Evolutionary conservation across 352 stramenopile genomes (phyloP), one percentile per base, ranked within the genome.

Genomic region (Globisporangium paroecandrum): DNA sequence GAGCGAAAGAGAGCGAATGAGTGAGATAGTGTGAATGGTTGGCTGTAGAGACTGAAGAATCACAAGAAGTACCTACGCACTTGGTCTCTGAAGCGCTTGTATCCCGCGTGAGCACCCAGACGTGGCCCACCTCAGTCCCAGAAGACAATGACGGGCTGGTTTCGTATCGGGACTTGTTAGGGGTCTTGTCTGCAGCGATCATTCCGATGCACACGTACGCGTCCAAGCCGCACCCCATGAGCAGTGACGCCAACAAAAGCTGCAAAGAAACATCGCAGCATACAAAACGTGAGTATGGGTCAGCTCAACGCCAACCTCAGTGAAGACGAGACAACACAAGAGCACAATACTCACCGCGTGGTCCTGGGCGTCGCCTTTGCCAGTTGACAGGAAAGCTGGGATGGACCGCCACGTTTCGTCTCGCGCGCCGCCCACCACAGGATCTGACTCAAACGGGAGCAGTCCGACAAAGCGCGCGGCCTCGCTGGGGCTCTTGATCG

Each of bases 161-260:
- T 29, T 61, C 25, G 72, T 61, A 1, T 66, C 72, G 9, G 66
- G 25, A 22, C 61, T 68, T 46, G 47, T 20, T 29, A 20, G 38
- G 62, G 66, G 54, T 77, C 56, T 76, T 81, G 32, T 65, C 69
- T 1, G 73, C 68, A 24, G 75, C 78, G n/a, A 93, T 78, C 5
- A 76, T 93, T 7, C 90, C 89, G n/a, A 97, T 88, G 56, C 84
- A 93, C 13, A 97, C 85, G 70, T 85, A 97, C 2, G 89, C 89
- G 58, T 96, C 84, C 2, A 98, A 71, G 0, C 91, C 91, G 66
- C 91, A 98, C 20, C 93, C 90, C 5, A 97, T 72, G 8, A 98
- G 75, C 15, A 98, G 64, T 15, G 89, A 97, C 18, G 85, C 88
- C 10, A 98, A 78, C 34, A 98, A 70, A 8, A 93, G 32, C 86